A percentile compares a stretch with the other conserved stretches of the same genome.
Conservation (phyloP, 352 stramenopile genomes). For the Phytophthora hibernalis region DNA sequence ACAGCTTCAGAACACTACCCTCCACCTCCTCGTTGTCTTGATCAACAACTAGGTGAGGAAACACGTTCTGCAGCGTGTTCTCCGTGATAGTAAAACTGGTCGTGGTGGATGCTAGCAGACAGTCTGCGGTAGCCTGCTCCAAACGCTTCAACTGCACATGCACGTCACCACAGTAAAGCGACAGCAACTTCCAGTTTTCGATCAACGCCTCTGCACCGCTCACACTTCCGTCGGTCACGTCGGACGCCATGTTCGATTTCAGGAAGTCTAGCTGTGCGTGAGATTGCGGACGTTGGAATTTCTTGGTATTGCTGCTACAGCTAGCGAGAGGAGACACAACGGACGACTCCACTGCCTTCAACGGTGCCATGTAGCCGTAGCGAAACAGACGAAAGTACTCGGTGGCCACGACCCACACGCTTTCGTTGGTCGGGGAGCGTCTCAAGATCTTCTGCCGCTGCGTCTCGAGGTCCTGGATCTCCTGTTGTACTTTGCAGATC, state of each 20-base stretch:
- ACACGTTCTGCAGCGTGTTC: slow-evolving; percentile 13
- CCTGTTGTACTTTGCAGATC: slow-evolving; percentile 4
- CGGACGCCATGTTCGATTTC: slow-evolving; percentile 7
- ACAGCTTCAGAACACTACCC: not conserved
- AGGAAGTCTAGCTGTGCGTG: slow-evolving; percentile 27
- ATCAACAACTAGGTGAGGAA: slow-evolving; percentile 14
- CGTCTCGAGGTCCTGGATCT: slow-evolving; percentile 18
- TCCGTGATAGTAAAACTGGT: slow-evolving; percentile 20
- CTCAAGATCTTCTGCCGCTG: slow-evolving; percentile 7
- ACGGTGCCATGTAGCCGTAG: slow-evolving; percentile 18
- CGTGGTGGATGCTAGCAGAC: slow-evolving; percentile 4
- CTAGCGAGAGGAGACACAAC: not conserved
- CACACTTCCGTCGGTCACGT: slow-evolving; percentile 20
- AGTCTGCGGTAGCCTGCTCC: not conserved
- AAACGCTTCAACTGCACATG: slow-evolving; percentile 18
- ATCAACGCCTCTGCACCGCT: slow-evolving; percentile 16
- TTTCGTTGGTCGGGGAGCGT: slow-evolving; percentile 12
- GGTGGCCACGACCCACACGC: slow-evolving; percentile 22
- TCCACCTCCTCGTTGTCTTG: not conserved
- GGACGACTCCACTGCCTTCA: not conserved
- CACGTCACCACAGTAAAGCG: slow-evolving; percentile 4
- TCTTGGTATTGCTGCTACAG: not conserved
- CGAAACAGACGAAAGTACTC: slow-evolving; percentile 32
- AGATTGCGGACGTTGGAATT: not conserved
- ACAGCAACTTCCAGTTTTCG: slow-evolving; percentile 24